phyloP scores from a whole-genome alignment of 768 basidiomycete species.

The Psilocybe sp. region DNA sequence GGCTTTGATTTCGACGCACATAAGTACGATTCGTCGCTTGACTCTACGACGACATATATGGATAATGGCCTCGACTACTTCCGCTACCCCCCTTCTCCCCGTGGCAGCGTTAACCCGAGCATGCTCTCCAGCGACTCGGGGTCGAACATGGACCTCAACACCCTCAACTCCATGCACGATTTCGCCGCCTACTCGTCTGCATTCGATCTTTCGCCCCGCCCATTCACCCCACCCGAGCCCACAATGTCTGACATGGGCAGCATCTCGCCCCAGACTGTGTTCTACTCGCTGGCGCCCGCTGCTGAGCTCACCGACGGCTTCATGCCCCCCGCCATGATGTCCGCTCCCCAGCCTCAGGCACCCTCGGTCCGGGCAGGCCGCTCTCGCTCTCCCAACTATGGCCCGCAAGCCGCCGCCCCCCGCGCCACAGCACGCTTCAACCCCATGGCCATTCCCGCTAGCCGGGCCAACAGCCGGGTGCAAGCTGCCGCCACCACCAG shows the following conservation, averaged over 20 bases:
- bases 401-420: slow-evolving; percentile 40
- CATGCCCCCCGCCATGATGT: too few relatives aligned
- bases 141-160: slow-evolving; percentile 50
- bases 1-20: slow-evolving; percentile 26
- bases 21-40: too few relatives aligned
- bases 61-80: slow-evolving; percentile 60
- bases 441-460: slow-evolving; percentile 60
- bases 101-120: slow-evolving; percentile 57
- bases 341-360: slow-evolving; percentile 39
- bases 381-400: slow-evolving; percentile 38
- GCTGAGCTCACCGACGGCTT: slow-evolving; percentile 77
- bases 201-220: slow-evolving; percentile 51
- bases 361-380: slow-evolving; percentile 70
- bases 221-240: slow-evolving; percentile 58
- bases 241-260: slow-evolving; percentile 43
- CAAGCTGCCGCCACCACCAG: slow-evolving; percentile 30
- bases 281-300: slow-evolving; percentile 57
- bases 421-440: slow-evolving; percentile 72
- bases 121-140: slow-evolving; percentile 6
- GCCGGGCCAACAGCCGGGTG: slow-evolving; percentile 47
- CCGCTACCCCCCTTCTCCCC: slow-evolving; percentile 61
- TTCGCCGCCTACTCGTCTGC: slow-evolving; percentile 55
- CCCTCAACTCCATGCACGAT: slow-evolving; percentile 53
- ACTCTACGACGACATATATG: slow-evolving; percentile 30
- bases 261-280: slow-evolving; percentile 69